These are phyloP conservation scores for Vanrija sp. DNA, from an alignment of 1,284 basidiomycete genomes.

Conservation along the genomic window DNA sequence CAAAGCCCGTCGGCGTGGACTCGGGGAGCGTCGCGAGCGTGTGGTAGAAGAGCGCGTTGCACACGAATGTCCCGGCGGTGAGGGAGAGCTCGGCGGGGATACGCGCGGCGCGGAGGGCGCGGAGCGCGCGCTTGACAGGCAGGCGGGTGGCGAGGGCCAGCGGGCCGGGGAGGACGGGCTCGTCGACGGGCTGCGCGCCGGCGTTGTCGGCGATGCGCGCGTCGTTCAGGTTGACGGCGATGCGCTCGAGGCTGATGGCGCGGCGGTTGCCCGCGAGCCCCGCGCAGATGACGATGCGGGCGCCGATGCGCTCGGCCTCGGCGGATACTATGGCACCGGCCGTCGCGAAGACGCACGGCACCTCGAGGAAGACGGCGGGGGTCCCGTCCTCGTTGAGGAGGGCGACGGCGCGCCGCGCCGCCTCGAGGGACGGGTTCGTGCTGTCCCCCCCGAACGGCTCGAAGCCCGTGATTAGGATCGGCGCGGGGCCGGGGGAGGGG, in stretches of 20 bases:
- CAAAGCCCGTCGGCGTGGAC: conserved; percentile 6
- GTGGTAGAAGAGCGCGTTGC: conserved; percentile 16
- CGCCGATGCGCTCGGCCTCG: conserved; percentile 1
- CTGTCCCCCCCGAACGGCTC: conserved; percentile 14
- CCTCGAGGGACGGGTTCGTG: conserved; percentile 11
- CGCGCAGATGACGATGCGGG: conserved; percentile 7
- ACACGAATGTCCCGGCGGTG: conserved; percentile 15
- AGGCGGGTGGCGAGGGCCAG: conserved; percentile 6
- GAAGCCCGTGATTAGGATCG: conserved; percentile 17
- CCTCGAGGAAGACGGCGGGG: conserved; percentile 12
- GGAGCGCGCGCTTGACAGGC: background rate
- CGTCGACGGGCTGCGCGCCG: conserved; percentile 7
- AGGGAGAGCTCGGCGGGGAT: conserved; percentile 8
- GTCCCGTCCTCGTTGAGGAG: conserved; percentile 1
- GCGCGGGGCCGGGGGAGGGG: too few species aligned
- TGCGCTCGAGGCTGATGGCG: conserved; percentile 6
- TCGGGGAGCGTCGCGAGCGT: conserved; percentile 1
- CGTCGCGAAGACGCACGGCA: conserved; percentile 12
- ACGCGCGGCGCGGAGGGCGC: background rate
- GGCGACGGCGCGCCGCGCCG: conserved; percentile 4
- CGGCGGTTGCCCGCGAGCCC: conserved; percentile 11
- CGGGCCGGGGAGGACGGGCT: conserved; percentile 2
- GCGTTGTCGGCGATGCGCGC: conserved; percentile 14
- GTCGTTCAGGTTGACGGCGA: conserved; percentile 11
- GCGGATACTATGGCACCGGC: conserved; percentile 4